Evolutionary conservation across 2,329 filamentous ascomycete species (phyloP).

Genomic region (Pseudogymnoascus sp.): DNA sequence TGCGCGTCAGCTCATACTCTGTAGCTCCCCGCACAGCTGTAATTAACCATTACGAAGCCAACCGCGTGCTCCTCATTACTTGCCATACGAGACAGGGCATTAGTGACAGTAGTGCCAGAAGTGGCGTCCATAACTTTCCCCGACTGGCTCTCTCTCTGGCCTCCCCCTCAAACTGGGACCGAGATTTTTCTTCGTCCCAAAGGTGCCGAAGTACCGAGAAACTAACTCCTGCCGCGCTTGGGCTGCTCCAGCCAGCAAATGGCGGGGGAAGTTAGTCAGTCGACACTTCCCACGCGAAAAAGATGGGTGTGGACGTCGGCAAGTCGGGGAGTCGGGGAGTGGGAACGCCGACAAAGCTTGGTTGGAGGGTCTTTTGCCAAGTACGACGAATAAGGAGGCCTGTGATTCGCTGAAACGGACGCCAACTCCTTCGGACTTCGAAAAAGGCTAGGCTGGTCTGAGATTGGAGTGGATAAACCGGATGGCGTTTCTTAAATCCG

Average conservation of each 20-base stretch:
- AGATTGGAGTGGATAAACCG: background rate
- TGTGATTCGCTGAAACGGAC: background rate
- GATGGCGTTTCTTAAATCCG: conserved; percentile 5
- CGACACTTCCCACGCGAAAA: background rate
- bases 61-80: background rate
- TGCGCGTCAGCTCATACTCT: background rate
- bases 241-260: background rate
- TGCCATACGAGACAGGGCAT: background rate
- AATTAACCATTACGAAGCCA: background rate
- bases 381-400: background rate
- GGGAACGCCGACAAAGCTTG: conserved; percentile 6
- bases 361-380: background rate
- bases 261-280: background rate
- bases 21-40: background rate
- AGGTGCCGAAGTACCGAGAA: background rate
- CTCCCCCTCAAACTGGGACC: background rate
- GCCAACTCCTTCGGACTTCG: background rate
- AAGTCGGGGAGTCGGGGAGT: background rate
- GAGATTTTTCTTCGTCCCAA: background rate
- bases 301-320: background rate
- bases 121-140: background rate
- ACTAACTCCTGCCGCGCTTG: background rate
- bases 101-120: background rate
- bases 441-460: background rate
- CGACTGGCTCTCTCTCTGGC: background rate